Conservation (phyloP, 106 monocot species). For the Dendrobium huoshanense region DNA sequence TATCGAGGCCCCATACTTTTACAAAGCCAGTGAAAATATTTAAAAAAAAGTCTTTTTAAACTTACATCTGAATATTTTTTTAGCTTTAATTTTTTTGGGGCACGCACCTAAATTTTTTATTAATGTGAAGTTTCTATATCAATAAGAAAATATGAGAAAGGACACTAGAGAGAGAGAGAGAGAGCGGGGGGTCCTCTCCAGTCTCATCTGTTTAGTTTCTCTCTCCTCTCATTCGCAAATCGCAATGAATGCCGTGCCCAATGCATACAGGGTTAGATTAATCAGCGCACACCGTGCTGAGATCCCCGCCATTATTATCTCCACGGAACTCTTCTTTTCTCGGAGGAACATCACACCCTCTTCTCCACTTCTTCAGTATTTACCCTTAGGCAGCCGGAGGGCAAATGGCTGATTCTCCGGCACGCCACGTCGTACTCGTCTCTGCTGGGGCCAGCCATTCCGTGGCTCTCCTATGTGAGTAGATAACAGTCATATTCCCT, state of each 20-base stretch:
- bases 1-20: too few relatives aligned
- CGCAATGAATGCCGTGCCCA: neutral
- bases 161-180: too few relatives aligned
- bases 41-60: too few relatives aligned
- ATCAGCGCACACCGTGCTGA: neutral
- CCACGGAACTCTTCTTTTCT: neutral
- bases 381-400: neutral
- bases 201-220: neutral
- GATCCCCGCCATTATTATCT: neutral
- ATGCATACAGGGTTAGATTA: neutral
- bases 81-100: too few relatives aligned
- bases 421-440: constrained; percentile 57
- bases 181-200: neutral
- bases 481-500: neutral
- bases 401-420: constrained; percentile 9
- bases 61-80: too few relatives aligned
- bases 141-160: too few relatives aligned
- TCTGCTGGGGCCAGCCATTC: constrained; percentile 95
- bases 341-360: neutral
- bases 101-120: too few relatives aligned
- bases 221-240: neutral
- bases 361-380: neutral
- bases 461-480: constrained; percentile 78
- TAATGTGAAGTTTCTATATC: too few relatives aligned
- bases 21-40: too few relatives aligned